Conservation (phyloP, 805 yeast species). For the Pichia occidentalis region DNA sequence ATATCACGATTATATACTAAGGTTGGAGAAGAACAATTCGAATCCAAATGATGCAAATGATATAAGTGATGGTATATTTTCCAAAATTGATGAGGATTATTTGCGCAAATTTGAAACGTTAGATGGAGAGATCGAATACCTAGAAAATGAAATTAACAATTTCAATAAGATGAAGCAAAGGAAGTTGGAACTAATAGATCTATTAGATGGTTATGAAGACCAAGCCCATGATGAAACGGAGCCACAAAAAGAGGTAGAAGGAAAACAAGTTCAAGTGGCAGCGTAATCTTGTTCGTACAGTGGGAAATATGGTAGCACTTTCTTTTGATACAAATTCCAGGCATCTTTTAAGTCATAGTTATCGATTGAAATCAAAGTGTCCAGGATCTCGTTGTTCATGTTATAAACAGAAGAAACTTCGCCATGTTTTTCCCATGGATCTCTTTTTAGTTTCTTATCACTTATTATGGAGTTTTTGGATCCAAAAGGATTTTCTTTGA, state of each 20-base stretch:
- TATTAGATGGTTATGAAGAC: conserved; percentile 39
- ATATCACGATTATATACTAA: conserved; percentile 73
- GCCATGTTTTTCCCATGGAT: conserved; percentile 37
- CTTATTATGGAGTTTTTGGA: conserved; percentile 33
- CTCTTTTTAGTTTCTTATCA: conserved; percentile 45
- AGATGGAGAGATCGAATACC: conserved; percentile 67
- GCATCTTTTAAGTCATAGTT: conserved; percentile 26
- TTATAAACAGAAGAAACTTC: conserved; percentile 5
- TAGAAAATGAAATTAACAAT: conserved; percentile 53
- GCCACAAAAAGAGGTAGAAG: no score
- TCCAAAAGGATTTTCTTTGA: conserved; percentile 54
- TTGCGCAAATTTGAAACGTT: conserved; percentile 46
- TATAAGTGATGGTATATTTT: conserved; percentile 18
- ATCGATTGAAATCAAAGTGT: conserved; percentile 24
- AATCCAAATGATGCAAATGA: conserved; percentile 35
- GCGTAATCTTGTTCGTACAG: conserved; percentile 14
- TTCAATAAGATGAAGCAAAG: conserved; percentile 56
- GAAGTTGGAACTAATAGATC: conserved; percentile 47
- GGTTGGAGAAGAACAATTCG: conserved; percentile 50
- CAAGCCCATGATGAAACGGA: no score
- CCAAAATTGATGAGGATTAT: conserved; percentile 25
- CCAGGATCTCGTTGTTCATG: conserved; percentile 16
- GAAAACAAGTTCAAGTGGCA: no score
- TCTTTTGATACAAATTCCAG: conserved; percentile 14
- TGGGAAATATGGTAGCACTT: conserved; percentile 16